phyloP scores from a whole-genome alignment of 768 basidiomycete genomes.

The Leccinum variicolor region DNA sequence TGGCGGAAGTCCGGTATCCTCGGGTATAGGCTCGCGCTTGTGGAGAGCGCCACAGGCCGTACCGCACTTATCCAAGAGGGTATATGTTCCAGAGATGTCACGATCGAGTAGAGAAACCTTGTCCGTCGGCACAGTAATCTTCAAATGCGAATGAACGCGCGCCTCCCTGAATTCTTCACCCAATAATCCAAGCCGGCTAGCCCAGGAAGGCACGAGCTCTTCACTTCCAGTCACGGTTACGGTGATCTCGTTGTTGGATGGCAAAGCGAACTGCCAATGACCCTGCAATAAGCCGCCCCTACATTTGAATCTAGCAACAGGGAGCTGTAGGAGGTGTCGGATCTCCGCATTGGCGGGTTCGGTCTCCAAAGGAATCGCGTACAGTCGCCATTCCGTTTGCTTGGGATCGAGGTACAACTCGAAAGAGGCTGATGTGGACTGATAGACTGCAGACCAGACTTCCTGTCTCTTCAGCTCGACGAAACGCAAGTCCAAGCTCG shows the following conservation, averaged over 20 bases:
- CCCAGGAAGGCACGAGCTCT: constrained; percentile 80
- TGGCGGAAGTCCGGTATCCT: constrained; percentile 53
- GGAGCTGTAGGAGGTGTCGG: constrained; percentile 65
- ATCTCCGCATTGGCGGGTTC: constrained; percentile 80
- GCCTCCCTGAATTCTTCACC: constrained; percentile 64
- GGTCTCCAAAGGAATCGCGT: constrained; percentile 58
- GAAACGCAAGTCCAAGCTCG: constrained; percentile 69
- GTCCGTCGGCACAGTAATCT: constrained; percentile 54
- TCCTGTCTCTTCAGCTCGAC: constrained; percentile 84
- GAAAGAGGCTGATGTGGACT: constrained; percentile 63
- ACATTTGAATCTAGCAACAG: constrained; percentile 74
- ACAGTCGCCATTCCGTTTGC: constrained; percentile 86
- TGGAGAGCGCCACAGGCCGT: constrained; percentile 85
- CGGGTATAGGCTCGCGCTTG: constrained; percentile 45
- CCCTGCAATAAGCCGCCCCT: constrained; percentile 58
- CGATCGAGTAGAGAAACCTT: constrained; percentile 58
- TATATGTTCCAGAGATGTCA: constrained; percentile 77
- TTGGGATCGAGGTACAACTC: constrained; percentile 75
- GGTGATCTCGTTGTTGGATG: constrained; percentile 49
- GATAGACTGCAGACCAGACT: constrained; percentile 80
- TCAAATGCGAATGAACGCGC: constrained; percentile 62
- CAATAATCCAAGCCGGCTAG: constrained; percentile 71
- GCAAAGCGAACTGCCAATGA: constrained; percentile 78
- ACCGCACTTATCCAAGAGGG: constrained; percentile 81
- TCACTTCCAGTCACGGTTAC: constrained; percentile 58